Conservation (phyloP, 2,329 filamentous ascomycete species). For the Botrytis sinoallii region DNA sequence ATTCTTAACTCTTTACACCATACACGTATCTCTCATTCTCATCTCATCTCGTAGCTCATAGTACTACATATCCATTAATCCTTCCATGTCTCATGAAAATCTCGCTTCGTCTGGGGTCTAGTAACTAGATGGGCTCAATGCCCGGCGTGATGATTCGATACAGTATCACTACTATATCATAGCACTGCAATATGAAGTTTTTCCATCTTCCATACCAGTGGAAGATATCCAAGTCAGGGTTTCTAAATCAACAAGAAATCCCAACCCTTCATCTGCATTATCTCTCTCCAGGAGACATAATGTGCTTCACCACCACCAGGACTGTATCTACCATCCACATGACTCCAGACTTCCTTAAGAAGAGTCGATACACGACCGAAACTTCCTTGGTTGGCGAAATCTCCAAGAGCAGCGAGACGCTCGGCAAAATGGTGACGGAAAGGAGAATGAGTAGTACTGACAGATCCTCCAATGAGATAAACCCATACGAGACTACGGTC, state of each 20-base stretch:
- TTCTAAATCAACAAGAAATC: conserved; percentile 82
- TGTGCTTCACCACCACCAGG: conserved; percentile 45
- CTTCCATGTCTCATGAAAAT: conserved; percentile 4
- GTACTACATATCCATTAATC: conserved; percentile 1
- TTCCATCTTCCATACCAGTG: conserved; percentile 27
- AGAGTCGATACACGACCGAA: conserved; percentile 80
- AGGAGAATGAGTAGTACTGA: conserved; percentile 66
- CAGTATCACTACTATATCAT: conserved; percentile 1
- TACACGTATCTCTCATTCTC: neutral
- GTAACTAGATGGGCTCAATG: neutral
- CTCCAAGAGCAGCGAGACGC: conserved; percentile 70
- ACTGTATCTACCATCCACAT: conserved; percentile 57
- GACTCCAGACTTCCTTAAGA: conserved; percentile 76
- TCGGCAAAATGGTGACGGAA: conserved; percentile 79
- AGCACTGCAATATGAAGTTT: conserved; percentile 21
- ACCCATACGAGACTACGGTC: conserved; percentile 94
- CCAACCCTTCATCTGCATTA: conserved; percentile 89
- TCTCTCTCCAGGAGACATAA: conserved; percentile 89
- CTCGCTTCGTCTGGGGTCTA: neutral
- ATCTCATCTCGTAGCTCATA: conserved; percentile 16
- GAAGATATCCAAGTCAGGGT: conserved; percentile 26
- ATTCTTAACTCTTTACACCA: neutral
- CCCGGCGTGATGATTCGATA: conserved; percentile 13
- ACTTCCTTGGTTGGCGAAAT: conserved; percentile 74
- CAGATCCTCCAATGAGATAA: conserved; percentile 79